Evolutionary conservation across 2,329 filamentous ascomycete genomes (phyloP).

Genomic region (Apiospora rasikravindrae): DNA sequence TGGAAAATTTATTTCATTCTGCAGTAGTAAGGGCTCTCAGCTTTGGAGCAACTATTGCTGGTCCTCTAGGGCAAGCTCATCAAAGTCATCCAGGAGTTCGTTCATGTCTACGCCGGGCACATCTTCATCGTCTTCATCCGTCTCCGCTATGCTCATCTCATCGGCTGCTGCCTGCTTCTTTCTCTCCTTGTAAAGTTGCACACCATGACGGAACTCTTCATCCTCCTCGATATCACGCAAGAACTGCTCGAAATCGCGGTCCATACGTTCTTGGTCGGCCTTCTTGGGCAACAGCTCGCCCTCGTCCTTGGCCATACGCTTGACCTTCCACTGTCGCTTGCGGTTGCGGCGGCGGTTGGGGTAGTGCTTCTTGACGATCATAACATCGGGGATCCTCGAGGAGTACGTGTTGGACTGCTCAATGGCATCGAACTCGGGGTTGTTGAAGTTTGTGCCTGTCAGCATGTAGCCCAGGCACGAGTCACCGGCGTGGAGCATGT

Average conservation of each 20-base stretch:
- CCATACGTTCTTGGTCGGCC: slow-evolving; percentile 84
- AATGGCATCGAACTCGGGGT: slow-evolving; percentile 55
- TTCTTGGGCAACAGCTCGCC: slow-evolving; percentile 86
- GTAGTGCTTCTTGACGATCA: slow-evolving; percentile 98
- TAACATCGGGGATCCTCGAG: slow-evolving; percentile 84
- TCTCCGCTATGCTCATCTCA: slow-evolving; percentile 72
- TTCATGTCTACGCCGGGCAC: slow-evolving; percentile 77
- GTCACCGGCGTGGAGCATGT: slow-evolving; percentile 85
- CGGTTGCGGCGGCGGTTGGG: slow-evolving; percentile 79
- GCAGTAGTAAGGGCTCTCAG: neutral
- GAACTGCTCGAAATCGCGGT: slow-evolving; percentile 97
- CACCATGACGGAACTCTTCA: slow-evolving; percentile 79
- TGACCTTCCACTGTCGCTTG: slow-evolving; percentile 89
- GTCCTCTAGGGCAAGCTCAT: slow-evolving; percentile 79
- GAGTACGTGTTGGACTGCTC: slow-evolving; percentile 78
- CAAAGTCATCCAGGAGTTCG: slow-evolving; percentile 89
- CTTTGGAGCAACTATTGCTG: slow-evolving; percentile 31
- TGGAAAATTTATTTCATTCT: neutral
- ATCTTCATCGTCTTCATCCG: slow-evolving; percentile 53
- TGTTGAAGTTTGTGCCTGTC: slow-evolving; percentile 60
- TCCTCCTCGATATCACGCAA: slow-evolving; percentile 96
- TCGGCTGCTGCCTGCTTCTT: slow-evolving; percentile 59
- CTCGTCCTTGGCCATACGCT: slow-evolving; percentile 90
- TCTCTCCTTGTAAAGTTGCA: slow-evolving; percentile 83
- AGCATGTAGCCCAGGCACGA: slow-evolving; percentile 95